phyloP scores from a whole-genome alignment of 768 basidiomycete genomes.

The Tulasnella sp. region DNA sequence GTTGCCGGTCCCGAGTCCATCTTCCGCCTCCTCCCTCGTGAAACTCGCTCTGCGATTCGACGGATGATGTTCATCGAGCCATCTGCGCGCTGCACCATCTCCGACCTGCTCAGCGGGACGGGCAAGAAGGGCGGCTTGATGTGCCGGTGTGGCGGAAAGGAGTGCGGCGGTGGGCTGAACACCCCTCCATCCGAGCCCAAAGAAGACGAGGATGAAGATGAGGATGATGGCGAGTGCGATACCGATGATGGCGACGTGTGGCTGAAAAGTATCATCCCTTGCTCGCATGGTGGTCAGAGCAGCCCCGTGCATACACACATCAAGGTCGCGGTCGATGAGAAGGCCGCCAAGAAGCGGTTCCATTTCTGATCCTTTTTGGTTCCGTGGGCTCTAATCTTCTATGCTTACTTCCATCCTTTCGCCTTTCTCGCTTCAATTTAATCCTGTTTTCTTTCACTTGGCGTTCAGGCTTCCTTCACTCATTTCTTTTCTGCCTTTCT shows the following conservation, averaged over 20 bases:
- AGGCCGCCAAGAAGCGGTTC: conserved; percentile 58
- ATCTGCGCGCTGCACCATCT: conserved; percentile 76
- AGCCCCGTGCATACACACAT: conserved; percentile 53
- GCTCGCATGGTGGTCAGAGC: conserved; percentile 37
- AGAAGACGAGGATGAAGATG: conserved; percentile 47
- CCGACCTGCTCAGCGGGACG: conserved; percentile 74
- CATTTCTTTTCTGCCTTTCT: neutral
- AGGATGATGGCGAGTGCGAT: conserved; percentile 45
- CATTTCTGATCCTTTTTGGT: conserved; percentile 4
- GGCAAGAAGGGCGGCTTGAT: conserved; percentile 66
- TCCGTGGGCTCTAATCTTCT: too few relatives aligned
- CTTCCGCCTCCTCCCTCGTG: conserved; percentile 89
- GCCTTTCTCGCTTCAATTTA: neutral
- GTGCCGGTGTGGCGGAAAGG: conserved; percentile 56
- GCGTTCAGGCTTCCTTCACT: neutral
- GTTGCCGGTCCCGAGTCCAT: conserved; percentile 82
- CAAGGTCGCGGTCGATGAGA: conserved; percentile 65
- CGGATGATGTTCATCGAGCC: conserved; percentile 94
- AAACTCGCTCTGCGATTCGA: conserved; percentile 78
- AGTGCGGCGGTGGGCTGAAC: conserved; percentile 32
- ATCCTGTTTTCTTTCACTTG: neutral
- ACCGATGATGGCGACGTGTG: conserved; percentile 82
- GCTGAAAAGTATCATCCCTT: conserved; percentile 63
- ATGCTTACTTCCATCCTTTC: neutral
- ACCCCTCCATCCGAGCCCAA: conserved; percentile 34